Conservation (phyloP, 345 rosid genomes). For the Salix arbutifolia region DNA sequence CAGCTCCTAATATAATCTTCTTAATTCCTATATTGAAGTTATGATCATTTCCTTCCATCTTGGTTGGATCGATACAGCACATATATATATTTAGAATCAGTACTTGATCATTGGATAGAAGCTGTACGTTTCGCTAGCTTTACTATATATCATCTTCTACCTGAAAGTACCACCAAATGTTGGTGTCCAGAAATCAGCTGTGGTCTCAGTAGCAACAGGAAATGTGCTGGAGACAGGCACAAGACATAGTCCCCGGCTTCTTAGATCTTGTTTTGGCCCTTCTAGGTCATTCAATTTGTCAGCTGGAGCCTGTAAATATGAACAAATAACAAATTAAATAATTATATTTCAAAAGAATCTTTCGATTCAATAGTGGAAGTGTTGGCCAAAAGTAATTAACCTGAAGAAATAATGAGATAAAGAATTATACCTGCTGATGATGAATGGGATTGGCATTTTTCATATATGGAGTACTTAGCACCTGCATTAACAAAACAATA, state of each 20-base stretch:
- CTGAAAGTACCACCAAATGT: conserved; percentile 28
- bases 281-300: conserved; percentile 8
- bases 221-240: conserved; percentile 31
- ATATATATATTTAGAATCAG: not conserved
- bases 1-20: conserved; percentile 26
- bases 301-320: not conserved
- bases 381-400: not conserved
- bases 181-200: conserved; percentile 33
- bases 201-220: conserved; percentile 28
- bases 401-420: not conserved
- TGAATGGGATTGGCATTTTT: conserved; percentile 21
- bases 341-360: not conserved
- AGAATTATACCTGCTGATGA: conserved; percentile 15
- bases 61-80: not conserved
- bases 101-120: not conserved
- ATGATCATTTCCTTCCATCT: not conserved
- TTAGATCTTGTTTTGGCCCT: conserved; percentile 18
- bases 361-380: not conserved
- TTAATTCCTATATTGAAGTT: conserved; percentile 17
- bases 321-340: not conserved
- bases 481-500: conserved; percentile 10
- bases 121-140: not conserved
- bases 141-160: conserved; percentile 6
- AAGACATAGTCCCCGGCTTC: conserved; percentile 29
- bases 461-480: conserved; percentile 24